A percentile compares a stretch with the other conserved stretches of the same genome.
These are phyloP conservation scores for Salix koriyanagi DNA, from an alignment of 345 rosid genomes.

Conservation along the genomic window DNA sequence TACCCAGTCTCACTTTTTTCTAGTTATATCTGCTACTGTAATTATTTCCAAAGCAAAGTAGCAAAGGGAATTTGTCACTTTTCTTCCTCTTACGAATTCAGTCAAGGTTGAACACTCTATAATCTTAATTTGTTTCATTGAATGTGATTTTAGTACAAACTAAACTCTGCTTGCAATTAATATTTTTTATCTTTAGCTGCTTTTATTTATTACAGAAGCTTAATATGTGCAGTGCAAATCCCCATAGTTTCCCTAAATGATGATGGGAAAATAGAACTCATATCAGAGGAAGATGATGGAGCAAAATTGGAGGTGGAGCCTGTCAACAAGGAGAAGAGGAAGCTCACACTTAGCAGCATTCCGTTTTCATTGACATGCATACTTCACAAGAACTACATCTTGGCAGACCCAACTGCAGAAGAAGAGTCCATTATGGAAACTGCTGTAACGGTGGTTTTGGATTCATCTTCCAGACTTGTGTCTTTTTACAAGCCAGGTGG, in stretches of 20 bases:
- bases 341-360: constrained; percentile 52
- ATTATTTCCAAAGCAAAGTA: neutral
- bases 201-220: constrained; percentile 1
- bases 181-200: neutral
- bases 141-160: neutral
- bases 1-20: neutral
- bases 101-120: neutral
- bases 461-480: constrained; percentile 61
- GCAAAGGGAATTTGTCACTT: neutral
- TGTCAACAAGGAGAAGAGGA: constrained; percentile 70
- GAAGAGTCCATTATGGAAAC: constrained; percentile 92
- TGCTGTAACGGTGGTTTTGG: constrained; percentile 59
- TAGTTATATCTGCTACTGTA: neutral
- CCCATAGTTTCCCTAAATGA: constrained; percentile 75
- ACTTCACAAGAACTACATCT: constrained; percentile 70
- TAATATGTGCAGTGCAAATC: constrained; percentile 59
- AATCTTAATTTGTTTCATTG: neutral
- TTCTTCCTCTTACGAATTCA: neutral
- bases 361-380: constrained; percentile 72
- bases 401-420: constrained; percentile 86
- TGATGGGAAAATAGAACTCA: constrained; percentile 63
- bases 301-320: constrained; percentile 47
- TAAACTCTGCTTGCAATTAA: neutral
- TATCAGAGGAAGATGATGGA: constrained; percentile 42
- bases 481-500: constrained; percentile 88